phyloP scores from a whole-genome alignment of 495 filamentous ascomycete species.

The Penicillium lividum region DNA sequence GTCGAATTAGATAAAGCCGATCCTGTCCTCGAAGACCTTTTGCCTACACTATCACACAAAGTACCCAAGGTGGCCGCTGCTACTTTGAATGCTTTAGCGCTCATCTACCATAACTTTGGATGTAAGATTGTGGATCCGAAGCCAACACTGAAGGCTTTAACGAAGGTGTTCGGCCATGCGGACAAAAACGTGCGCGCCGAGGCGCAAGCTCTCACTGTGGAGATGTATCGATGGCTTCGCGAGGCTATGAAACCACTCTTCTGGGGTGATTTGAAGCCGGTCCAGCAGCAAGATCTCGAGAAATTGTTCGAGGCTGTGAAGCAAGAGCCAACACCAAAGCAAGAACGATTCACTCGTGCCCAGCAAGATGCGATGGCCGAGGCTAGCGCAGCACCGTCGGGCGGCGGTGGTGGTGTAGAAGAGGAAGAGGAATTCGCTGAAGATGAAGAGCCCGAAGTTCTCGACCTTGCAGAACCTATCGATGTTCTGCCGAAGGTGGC shows the following conservation, averaged over 20 bases:
- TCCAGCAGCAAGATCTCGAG: conserved; percentile 92
- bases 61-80: conserved; percentile 92
- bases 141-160: conserved; percentile 84
- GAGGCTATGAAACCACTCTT: conserved; percentile 99
- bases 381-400: conserved; percentile 59
- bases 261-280: conserved; percentile 92
- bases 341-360: conserved; percentile 82
- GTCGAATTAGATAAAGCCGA: conserved; percentile 86
- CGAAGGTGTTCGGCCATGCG: conserved; percentile 91
- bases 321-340: conserved; percentile 82
- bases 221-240: conserved; percentile 94
- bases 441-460: conserved; percentile 76
- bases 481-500: conserved; percentile 86
- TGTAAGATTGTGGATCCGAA: conserved; percentile 97
- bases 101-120: conserved; percentile 88
- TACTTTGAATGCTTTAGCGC: conserved; percentile 72
- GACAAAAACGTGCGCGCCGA: conserved; percentile 99
- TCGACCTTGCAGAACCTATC: conserved; percentile 88
- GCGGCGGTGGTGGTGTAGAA: conserved; percentile 48
- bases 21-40: conserved; percentile 85
- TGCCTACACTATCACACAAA: conserved; percentile 86
- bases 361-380: conserved; percentile 82
- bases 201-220: conserved; percentile 86
- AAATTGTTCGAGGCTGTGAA: conserved; percentile 92
- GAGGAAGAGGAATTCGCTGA: conserved; percentile 63